Percentiles rank a stretch among this genome's conserved stretches.
Conservation (phyloP, 371 early-diverging fungal genomes). For the Rhizopus microsporus region DNA sequence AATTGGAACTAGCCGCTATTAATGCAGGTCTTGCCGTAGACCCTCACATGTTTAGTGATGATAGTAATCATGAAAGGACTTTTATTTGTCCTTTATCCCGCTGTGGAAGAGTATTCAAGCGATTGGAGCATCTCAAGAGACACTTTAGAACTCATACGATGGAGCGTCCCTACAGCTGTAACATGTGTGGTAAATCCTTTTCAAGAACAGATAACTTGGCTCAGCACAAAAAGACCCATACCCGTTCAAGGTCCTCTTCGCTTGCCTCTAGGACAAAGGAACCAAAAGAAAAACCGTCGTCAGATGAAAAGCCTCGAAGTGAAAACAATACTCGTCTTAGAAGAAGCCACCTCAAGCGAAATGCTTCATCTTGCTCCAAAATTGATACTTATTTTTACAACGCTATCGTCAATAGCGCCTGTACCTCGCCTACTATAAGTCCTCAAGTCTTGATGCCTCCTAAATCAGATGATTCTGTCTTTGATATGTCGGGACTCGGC, state of each 20-base stretch:
- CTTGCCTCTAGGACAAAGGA: conserved; percentile 5
- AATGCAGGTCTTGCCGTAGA: conserved; percentile 15
- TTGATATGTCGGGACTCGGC: conserved; percentile 1
- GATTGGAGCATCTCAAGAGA: conserved; percentile 82
- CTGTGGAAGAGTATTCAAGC: conserved; percentile 63
- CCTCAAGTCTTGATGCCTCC: background rate
- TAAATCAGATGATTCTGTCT: background rate
- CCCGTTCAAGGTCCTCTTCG: conserved; percentile 19
- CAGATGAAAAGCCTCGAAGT: background rate
- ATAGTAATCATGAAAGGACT: conserved; percentile 8
- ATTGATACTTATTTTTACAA: conserved; percentile 2
- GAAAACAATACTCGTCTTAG: conserved; percentile 2
- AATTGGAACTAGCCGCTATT: conserved; percentile 14
- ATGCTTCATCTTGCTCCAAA: conserved; percentile 2
- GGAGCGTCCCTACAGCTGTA: conserved; percentile 74
- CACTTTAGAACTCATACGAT: conserved; percentile 82
- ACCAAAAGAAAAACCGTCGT: background rate
- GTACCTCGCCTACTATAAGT: background rate
- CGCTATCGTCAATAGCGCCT: background rate
- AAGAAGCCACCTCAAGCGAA: background rate
- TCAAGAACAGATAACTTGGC: conserved; percentile 82
- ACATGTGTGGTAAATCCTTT: conserved; percentile 78
- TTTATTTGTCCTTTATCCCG: conserved; percentile 40
- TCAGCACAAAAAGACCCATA: conserved; percentile 83
- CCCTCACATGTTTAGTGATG: conserved; percentile 7